Evolutionary conservation across 495 filamentous ascomycete genomes (phyloP), one percentile per base, ranked within the genome.

Genomic region (Neurospora sp.): DNA sequence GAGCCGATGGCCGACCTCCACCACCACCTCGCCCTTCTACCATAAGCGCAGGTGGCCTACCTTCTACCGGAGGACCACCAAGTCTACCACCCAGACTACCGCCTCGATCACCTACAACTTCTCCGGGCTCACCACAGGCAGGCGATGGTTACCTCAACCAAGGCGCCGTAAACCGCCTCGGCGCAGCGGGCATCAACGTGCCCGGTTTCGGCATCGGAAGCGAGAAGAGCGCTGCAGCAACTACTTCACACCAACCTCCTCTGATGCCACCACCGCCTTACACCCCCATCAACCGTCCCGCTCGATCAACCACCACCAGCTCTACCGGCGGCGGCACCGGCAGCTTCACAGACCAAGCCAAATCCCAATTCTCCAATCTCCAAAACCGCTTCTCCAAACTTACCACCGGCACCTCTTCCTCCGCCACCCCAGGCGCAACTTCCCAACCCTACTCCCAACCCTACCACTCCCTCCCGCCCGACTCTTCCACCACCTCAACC

Each of bases 131-230:
- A 76, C 54, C 70, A 73, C 76, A 48, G 73, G 72, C 69, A 70
- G 44, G 39, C 23, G 72, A 44, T 59, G 73, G 78, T 79, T 86
- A 79, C 54, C 77, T 95, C 35, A 94, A 95, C 73, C 91, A 93
- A 77, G 87, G 84, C 4, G 88, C 93, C 20, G 78, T 92, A 41
- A 84, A 83, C 42, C 86, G 93, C 31, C 85, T 98, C 8, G 87
- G 90, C 20, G 87, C 89, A 71, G 91, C 94, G 7, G 95, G 95
- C 4, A 86, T 97, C 59, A 92, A 90, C 0, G 93, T 98, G 3
- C 93, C 95, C 1, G 92, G 87, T 0, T 84, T 97, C 54, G 92
- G 92, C 18, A 96, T 97, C 74, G 90, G 90, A 14, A 14, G 23
- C 74, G 27, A 66, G 5, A 78, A 75, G 27, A 70, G 75, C 72